These are phyloP conservation scores for Heliamphora pulchella DNA, from an alignment of 179 eudicot genomes.

Conservation along the genomic window DNA sequence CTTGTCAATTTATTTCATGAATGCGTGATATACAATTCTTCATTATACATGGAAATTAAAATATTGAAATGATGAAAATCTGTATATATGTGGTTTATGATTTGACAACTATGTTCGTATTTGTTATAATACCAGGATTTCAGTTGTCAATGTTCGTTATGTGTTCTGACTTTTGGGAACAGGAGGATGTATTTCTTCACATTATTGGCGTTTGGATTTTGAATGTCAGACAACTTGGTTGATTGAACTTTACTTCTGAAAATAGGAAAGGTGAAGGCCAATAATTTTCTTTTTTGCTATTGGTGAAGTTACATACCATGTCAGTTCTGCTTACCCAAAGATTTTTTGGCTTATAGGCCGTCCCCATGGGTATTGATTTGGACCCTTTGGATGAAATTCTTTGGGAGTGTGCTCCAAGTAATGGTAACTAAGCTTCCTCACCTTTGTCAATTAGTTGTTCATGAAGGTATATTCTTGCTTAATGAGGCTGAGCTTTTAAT, in stretches of 20 bases:
- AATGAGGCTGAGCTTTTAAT: not conserved
- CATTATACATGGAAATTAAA: too few relatives aligned
- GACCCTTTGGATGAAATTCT: slow-evolving; percentile 34
- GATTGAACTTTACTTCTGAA: not conserved
- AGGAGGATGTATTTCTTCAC: not conserved
- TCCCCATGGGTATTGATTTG: slow-evolving; percentile 23
- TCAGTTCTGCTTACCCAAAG: not conserved
- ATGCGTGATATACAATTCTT: too few relatives aligned
- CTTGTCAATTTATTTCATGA: too few relatives aligned
- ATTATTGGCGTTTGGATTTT: not conserved
- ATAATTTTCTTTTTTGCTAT: not conserved
- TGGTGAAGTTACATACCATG: not conserved
- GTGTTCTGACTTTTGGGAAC: not conserved
- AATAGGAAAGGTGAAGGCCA: not conserved
- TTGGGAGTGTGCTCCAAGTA: slow-evolving; percentile 16
- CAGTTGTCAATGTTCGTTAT: too few relatives aligned
- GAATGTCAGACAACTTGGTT: not conserved
- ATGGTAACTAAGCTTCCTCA: slow-evolving; percentile 16
- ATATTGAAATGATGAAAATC: too few relatives aligned
- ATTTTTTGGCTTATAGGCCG: not conserved
- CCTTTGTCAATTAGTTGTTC: not conserved
- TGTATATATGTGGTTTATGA: too few relatives aligned
- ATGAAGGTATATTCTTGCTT: not conserved
- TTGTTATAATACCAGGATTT: too few relatives aligned
- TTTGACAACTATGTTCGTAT: too few relatives aligned